Conservation (phyloP, 73 alveolate species). For the Paramecium pentaurelia region DNA sequence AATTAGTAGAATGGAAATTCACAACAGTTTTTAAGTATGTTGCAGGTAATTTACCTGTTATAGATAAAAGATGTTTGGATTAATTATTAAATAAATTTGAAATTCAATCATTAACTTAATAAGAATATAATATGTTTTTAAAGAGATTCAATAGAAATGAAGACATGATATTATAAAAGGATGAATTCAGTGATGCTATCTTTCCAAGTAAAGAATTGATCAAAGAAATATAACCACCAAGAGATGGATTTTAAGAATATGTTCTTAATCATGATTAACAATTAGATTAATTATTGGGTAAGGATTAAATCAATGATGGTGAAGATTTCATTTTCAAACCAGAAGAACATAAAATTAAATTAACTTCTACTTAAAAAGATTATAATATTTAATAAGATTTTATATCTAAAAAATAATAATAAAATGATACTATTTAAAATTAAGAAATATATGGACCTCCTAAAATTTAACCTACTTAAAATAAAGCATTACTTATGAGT, state of each 20-base stretch:
- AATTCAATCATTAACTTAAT: background rate
- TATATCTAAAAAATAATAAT: background rate
- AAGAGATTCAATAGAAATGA: constrained; percentile 46
- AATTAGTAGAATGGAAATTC: constrained; percentile 39
- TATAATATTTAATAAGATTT: background rate
- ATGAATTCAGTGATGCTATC: constrained; percentile 43
- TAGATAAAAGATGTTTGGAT: background rate
- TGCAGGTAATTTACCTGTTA: background rate
- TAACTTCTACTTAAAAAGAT: background rate
- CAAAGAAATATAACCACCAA: background rate
- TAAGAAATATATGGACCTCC: background rate
- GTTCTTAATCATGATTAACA: constrained; percentile 4
- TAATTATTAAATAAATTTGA: background rate
- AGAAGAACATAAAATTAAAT: constrained; percentile 27
- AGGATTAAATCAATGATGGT: background rate
- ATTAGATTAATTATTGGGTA: constrained; percentile 10
- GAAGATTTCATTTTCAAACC: constrained; percentile 29
- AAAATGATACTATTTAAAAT: background rate
- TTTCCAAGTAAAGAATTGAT: constrained; percentile 26
- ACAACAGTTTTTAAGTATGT: background rate
- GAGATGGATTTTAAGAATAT: constrained; percentile 31
- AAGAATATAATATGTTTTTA: constrained; percentile 18
- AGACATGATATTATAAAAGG: background rate
- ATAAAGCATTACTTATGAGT: background rate
- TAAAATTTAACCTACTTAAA: background rate